A percentile compares a stretch with the other conserved stretches of the same genome.
Evolutionary conservation across 306 rosid species (phyloP).

Genomic region (Cicer arietinum): DNA sequence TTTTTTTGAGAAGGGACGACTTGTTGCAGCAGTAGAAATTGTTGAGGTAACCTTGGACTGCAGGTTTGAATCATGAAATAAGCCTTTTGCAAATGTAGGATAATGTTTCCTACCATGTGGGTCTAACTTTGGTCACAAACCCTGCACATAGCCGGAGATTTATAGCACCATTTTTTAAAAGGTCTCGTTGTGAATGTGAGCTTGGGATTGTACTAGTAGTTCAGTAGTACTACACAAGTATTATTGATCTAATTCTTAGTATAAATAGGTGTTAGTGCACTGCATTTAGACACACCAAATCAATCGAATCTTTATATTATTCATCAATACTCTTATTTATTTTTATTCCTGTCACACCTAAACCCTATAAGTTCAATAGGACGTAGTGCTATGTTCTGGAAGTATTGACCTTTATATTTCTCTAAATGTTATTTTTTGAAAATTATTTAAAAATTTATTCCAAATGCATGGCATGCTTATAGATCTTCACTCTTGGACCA

Average conservation of each 20-base stretch:
- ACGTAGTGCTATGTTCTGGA: slow-evolving; percentile 14
- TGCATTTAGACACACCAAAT: slow-evolving; percentile 17
- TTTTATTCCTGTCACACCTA: background rate
- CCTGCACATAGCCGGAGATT: background rate
- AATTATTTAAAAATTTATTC: background rate
- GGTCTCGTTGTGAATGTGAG: background rate
- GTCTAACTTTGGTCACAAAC: background rate
- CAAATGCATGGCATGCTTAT: slow-evolving; percentile 11
- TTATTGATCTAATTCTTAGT: slow-evolving; percentile 18
- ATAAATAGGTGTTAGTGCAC: background rate
- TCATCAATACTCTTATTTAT: background rate
- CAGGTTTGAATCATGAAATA: background rate
- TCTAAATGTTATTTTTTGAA: background rate
- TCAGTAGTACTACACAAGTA: background rate
- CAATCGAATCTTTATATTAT: slow-evolving; percentile 11
- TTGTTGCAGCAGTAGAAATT: slow-evolving; percentile 12
- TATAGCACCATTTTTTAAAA: background rate
- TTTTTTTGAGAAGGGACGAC: slow-evolving; percentile 4
- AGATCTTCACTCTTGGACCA: slow-evolving; percentile 9
- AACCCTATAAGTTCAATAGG: slow-evolving; percentile 19
- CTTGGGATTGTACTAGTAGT: slow-evolving; percentile 2
- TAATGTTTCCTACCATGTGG: slow-evolving; percentile 3
- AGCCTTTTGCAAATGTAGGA: background rate
- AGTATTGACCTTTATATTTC: slow-evolving; percentile 10
- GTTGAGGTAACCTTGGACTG: slow-evolving; percentile 9